phyloP scores from a whole-genome alignment of 169 alveolate species.

The Plasmodium yoelii region DNA sequence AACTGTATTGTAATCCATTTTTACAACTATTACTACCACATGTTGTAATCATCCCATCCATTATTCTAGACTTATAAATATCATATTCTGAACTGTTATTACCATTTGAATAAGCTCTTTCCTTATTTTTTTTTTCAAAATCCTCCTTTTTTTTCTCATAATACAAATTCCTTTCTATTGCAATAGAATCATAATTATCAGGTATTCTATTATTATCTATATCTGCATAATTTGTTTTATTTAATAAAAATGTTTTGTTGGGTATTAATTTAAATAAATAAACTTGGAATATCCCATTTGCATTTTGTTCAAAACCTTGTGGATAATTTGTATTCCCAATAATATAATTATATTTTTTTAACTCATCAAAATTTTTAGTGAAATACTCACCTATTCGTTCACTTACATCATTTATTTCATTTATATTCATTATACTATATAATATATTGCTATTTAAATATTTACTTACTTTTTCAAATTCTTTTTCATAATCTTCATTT shows the following conservation, averaged over 20 bases:
- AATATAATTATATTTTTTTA: slow-evolving; percentile 17
- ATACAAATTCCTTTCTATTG: slow-evolving; percentile 34
- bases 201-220: slow-evolving; percentile 32
- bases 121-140: not conserved
- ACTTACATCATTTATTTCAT: slow-evolving; percentile 33
- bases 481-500: slow-evolving; percentile 36
- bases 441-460: slow-evolving; percentile 47
- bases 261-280: slow-evolving; percentile 66
- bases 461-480: slow-evolving; percentile 40
- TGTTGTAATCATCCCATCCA: too few relatives aligned
- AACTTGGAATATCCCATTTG: slow-evolving; percentile 42
- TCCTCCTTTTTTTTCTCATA: slow-evolving; percentile 2
- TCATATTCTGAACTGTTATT: not conserved
- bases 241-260: slow-evolving; percentile 49
- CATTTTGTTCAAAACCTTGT: slow-evolving; percentile 60
- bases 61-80: not conserved
- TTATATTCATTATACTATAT: slow-evolving; percentile 53
- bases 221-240: slow-evolving; percentile 19
- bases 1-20: slow-evolving; percentile 21
- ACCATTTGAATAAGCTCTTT: not conserved
- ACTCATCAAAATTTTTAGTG: slow-evolving; percentile 35
- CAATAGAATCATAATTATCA: slow-evolving; percentile 62
- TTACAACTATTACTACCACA: not conserved
- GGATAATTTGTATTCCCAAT: slow-evolving; percentile 70
- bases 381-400: slow-evolving; percentile 38